Percentiles rank a stretch among this genome's conserved stretches.
These are phyloP conservation scores for Aegle marmelos DNA, from an alignment of 345 rosid genomes.

Conservation along the genomic window DNA sequence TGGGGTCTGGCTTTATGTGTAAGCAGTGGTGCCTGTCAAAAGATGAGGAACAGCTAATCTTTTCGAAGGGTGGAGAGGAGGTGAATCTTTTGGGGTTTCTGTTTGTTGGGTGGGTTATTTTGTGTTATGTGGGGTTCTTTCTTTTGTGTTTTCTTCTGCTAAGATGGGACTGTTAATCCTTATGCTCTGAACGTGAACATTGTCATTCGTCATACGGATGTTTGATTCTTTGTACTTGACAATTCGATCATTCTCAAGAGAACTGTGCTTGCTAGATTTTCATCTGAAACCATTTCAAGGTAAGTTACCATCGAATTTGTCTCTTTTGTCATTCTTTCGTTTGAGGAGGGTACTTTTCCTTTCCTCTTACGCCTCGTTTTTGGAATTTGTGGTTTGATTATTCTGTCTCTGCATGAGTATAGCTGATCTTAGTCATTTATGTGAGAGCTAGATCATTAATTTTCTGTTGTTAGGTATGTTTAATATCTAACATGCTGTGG, in stretches of 20 bases:
- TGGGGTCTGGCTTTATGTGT: conserved; percentile 38
- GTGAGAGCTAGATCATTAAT: conserved; percentile 1
- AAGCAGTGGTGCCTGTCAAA: conserved; percentile 38
- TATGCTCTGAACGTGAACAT: conserved; percentile 24
- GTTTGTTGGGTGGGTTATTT: conserved; percentile 4
- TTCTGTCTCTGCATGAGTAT: conserved; percentile 6
- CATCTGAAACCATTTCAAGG: conserved; percentile 19
- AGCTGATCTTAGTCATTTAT: conserved; percentile 1
- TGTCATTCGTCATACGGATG: conserved; percentile 5
- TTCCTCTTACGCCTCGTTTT: background rate
- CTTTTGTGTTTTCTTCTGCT: conserved; percentile 12
- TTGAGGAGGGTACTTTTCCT: conserved; percentile 10
- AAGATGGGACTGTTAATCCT: background rate
- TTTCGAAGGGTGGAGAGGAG: conserved; percentile 35
- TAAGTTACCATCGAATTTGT: background rate
- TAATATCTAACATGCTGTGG: conserved; percentile 17
- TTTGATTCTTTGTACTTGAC: conserved; percentile 25
- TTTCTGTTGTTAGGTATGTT: conserved; percentile 21
- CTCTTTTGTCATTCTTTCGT: background rate
- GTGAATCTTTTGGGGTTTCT: conserved; percentile 17
- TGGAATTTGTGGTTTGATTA: conserved; percentile 1
- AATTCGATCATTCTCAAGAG: background rate
- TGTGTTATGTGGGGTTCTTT: conserved; percentile 7
- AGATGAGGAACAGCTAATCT: conserved; percentile 49
- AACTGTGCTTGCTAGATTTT: conserved; percentile 4